These are phyloP conservation scores for Boletus semigastroideus DNA, from an alignment of 1,284 basidiomycete genomes.

Conservation along the genomic window DNA sequence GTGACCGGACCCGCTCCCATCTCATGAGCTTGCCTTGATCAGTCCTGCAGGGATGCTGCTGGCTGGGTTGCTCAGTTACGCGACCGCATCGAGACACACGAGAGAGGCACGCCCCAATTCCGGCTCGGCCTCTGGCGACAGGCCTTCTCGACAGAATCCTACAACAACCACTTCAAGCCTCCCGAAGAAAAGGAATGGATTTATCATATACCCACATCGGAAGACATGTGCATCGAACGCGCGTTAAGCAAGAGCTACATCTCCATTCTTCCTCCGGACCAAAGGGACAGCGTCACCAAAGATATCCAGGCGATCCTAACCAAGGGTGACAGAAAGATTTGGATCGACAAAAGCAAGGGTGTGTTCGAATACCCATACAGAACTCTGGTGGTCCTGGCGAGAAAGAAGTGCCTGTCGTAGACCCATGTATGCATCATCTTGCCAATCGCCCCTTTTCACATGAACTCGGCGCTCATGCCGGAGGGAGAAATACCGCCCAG, in stretches of 20 bases:
- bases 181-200: slow-evolving; percentile 55
- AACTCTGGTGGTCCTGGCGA: slow-evolving; percentile 43
- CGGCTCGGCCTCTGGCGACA: slow-evolving; percentile 68
- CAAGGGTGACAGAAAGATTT: slow-evolving; percentile 43
- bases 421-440: not conserved
- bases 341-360: slow-evolving; percentile 49
- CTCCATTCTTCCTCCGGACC: slow-evolving; percentile 51
- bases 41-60: slow-evolving; percentile 48
- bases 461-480: slow-evolving; percentile 53
- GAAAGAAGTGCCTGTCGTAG: slow-evolving; percentile 33
- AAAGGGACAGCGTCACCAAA: slow-evolving; percentile 49
- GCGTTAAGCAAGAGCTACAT: slow-evolving; percentile 77
- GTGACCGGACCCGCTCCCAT: slow-evolving; percentile 31
- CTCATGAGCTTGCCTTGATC: not conserved
- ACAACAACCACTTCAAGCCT: slow-evolving; percentile 50
- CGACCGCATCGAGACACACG: slow-evolving; percentile 62
- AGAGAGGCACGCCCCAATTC: slow-evolving; percentile 70
- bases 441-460: no score
- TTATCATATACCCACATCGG: slow-evolving; percentile 48
- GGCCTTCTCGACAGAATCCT: slow-evolving; percentile 56
- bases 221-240: slow-evolving; percentile 56
- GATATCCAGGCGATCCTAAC: slow-evolving; percentile 51
- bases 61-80: slow-evolving; percentile 70
- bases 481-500: slow-evolving; percentile 88
- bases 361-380: slow-evolving; percentile 57